A percentile compares a stretch with the other conserved stretches of the same genome.
Evolutionary conservation across 495 filamentous ascomycete species (phyloP).

Genomic region (Aspergillus baeticus): DNA sequence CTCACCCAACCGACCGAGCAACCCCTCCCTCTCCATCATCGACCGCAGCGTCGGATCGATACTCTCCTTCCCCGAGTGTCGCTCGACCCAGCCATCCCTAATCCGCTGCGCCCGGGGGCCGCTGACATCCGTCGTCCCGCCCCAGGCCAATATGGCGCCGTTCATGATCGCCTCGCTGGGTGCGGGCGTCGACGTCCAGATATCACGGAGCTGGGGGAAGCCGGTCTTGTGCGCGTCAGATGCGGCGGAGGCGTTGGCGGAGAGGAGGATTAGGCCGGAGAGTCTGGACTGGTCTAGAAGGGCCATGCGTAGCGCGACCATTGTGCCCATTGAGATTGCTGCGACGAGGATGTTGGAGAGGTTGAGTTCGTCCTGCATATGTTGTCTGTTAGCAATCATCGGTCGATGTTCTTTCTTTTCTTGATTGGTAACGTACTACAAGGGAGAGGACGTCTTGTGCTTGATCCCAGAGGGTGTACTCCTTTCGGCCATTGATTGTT

Average conservation of each 20-base stretch:
- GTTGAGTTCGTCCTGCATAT: slow-evolving; percentile 1
- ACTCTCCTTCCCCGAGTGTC: slow-evolving; percentile 1
- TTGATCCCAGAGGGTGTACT: neutral
- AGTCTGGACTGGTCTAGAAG: neutral
- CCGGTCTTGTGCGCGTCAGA: neutral
- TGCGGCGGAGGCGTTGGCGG: neutral
- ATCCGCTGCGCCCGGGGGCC: neutral
- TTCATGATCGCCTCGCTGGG: neutral
- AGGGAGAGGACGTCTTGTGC: neutral
- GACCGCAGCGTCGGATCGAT: neutral
- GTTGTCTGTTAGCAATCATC: neutral
- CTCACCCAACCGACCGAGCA: slow-evolving; percentile 1
- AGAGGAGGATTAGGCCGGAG: neutral
- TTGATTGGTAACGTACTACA: neutral
- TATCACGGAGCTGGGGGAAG: neutral
- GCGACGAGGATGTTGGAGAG: neutral
- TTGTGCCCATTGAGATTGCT: slow-evolving; percentile 1
- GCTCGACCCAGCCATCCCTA: neutral
- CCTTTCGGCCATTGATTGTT: neutral
- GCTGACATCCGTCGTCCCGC: neutral
- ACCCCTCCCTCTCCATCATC: slow-evolving; percentile 2
- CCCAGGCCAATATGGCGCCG: neutral
- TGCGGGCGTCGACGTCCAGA: neutral
- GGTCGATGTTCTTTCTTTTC: neutral
- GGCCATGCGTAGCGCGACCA: neutral